Conservation (phyloP, 2,329 filamentous ascomycete species). For the Moelleriella libera region DNA sequence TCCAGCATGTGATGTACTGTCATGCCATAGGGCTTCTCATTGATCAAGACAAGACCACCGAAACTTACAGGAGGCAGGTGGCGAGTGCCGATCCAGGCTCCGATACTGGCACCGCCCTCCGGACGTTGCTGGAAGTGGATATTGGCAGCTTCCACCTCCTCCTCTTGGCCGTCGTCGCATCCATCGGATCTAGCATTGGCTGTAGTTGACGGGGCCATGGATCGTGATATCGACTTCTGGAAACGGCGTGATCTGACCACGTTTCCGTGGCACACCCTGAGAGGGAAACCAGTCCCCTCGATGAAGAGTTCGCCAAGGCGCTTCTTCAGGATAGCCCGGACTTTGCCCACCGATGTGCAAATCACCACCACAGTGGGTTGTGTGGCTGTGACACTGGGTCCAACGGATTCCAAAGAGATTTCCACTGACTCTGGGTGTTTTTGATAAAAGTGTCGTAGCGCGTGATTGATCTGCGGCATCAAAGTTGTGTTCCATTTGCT, state of each 20-base stretch:
- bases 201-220: slow-evolving; percentile 13
- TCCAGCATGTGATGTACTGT: slow-evolving; percentile 96
- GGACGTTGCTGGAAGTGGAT: slow-evolving; percentile 67
- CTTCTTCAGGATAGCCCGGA: slow-evolving; percentile 56
- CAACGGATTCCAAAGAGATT: slow-evolving; percentile 63
- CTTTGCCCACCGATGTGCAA: slow-evolving; percentile 60
- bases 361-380: slow-evolving; percentile 64
- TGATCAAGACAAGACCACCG: slow-evolving; percentile 74
- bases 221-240: slow-evolving; percentile 13
- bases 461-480: slow-evolving; percentile 59
- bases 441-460: slow-evolving; percentile 56
- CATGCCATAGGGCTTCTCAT: slow-evolving; percentile 80
- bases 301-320: slow-evolving; percentile 54
- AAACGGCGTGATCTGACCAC: slow-evolving; percentile 45
- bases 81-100: slow-evolving; percentile 71
- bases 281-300: slow-evolving; percentile 41
- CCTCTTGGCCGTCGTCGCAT: slow-evolving; percentile 24
- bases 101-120: slow-evolving; percentile 80
- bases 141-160: slow-evolving; percentile 40
- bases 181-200: slow-evolving; percentile 1
- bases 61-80: slow-evolving; percentile 86
- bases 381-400: slow-evolving; percentile 50
- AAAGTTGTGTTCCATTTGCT: slow-evolving; percentile 59
- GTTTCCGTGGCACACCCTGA: slow-evolving; percentile 60
- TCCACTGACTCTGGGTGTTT: slow-evolving; percentile 65